Conservation (phyloP, 805 yeast species). For the Ogataea parapolymorpha region DNA sequence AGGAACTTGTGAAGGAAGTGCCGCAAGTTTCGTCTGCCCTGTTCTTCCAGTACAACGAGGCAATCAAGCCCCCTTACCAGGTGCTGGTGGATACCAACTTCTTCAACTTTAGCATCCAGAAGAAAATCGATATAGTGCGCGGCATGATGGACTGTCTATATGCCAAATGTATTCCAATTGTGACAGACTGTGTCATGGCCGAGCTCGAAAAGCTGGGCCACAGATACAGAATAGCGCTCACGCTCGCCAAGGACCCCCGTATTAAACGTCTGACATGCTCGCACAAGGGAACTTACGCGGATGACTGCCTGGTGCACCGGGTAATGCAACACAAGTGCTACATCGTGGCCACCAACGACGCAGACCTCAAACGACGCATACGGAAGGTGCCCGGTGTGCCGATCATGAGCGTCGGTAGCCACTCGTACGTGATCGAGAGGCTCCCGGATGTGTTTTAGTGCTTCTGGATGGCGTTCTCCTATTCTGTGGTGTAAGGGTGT, state of each 20-base stretch:
- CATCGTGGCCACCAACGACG: slow-evolving; percentile 97
- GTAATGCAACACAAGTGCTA: slow-evolving; percentile 95
- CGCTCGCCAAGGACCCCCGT: slow-evolving; percentile 91
- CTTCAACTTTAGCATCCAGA: slow-evolving; percentile 93
- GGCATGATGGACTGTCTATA: slow-evolving; percentile 96
- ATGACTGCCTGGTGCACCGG: slow-evolving; percentile 91
- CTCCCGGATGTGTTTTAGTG: slow-evolving; percentile 83
- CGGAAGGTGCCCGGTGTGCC: slow-evolving; percentile 98
- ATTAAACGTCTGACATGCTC: slow-evolving; percentile 82
- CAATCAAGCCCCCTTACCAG: slow-evolving; percentile 97
- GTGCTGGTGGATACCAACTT: slow-evolving; percentile 95
- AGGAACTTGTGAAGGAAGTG: slow-evolving; percentile 67
- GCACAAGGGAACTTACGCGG: slow-evolving; percentile 97
- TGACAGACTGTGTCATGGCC: slow-evolving; percentile 98
- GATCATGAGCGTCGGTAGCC: slow-evolving; percentile 92
- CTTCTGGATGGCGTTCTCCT: background rate
- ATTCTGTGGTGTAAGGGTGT: slow-evolving; percentile 9
- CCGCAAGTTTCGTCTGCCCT: slow-evolving; percentile 96
- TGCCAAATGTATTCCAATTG: slow-evolving; percentile 93
- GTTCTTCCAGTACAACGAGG: slow-evolving; percentile 89
- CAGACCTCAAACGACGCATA: slow-evolving; percentile 88
- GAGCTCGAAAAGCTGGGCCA: slow-evolving; percentile 96
- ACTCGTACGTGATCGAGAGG: slow-evolving; percentile 87
- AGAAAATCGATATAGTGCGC: slow-evolving; percentile 88
- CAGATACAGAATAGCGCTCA: slow-evolving; percentile 86